Percentiles rank a stretch among this genome's conserved stretches.
phyloP scores from a whole-genome alignment of 345 rosid species.

The Eucalyptus shirleyi region DNA sequence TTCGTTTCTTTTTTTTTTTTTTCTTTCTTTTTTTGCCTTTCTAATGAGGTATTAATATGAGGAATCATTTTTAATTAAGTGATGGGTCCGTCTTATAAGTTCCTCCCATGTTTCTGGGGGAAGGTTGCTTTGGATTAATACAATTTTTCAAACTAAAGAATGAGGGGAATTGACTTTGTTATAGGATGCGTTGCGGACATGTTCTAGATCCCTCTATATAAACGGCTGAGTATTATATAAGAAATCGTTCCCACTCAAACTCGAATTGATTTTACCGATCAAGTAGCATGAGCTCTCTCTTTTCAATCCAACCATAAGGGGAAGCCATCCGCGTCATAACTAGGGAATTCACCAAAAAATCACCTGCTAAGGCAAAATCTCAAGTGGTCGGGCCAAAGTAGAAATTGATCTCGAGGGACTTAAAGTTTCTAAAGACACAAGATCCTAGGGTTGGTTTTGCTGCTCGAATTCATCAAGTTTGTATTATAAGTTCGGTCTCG shows the following conservation, averaged over 20 bases:
- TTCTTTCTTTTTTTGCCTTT: neutral
- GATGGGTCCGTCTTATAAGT: neutral
- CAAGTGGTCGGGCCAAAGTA: neutral
- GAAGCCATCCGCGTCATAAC: neutral
- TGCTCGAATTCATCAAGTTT: neutral
- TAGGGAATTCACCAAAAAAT: neutral
- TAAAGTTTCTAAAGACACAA: neutral
- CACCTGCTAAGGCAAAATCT: neutral
- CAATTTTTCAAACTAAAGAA: neutral
- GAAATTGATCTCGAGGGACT: neutral
- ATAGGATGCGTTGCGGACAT: neutral
- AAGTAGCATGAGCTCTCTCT: neutral
- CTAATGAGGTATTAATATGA: neutral
- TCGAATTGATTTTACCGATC: neutral
- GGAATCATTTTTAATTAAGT: neutral
- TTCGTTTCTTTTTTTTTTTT: rapidly evolving
- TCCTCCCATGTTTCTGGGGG: neutral
- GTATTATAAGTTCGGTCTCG: neutral
- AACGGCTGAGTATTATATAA: neutral
- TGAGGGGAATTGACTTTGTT: neutral
- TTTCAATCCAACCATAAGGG: neutral
- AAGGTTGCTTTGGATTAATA: neutral
- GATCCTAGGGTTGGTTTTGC: neutral
- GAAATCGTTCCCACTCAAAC: neutral
- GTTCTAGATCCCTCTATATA: neutral